A percentile compares a stretch with the other conserved stretches of the same genome.
Evolutionary conservation across 345 rosid species (phyloP).

Genomic region (Rhodomyrtus tomentosa): DNA sequence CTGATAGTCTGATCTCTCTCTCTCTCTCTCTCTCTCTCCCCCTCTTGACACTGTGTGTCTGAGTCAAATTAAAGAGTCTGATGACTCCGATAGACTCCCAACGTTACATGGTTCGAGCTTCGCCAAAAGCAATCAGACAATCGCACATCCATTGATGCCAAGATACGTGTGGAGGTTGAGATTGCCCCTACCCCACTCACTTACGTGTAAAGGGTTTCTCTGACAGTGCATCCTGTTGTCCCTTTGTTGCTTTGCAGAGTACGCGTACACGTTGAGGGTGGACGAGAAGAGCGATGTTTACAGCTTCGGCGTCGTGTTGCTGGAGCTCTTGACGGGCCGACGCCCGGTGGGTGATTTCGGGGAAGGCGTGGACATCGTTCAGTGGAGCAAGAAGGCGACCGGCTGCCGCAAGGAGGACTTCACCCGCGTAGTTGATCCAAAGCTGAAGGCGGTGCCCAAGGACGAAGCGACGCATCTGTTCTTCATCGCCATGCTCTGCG

Average conservation of each 20-base stretch:
- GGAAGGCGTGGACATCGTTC: constrained; percentile 83
- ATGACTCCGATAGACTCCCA: not conserved
- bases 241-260: constrained; percentile 27
- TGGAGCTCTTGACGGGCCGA: constrained; percentile 69
- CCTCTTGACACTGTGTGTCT: not conserved
- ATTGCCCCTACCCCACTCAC: not conserved
- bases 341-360: constrained; percentile 80
- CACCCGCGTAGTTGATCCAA: constrained; percentile 42
- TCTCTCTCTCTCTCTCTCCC: not conserved
- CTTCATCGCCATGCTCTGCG: constrained; percentile 79
- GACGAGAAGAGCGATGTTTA: constrained; percentile 94
- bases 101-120: not conserved
- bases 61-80: not conserved
- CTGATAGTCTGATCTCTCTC: not conserved
- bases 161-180: not conserved
- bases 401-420: constrained; percentile 53
- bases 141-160: not conserved
- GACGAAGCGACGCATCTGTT: constrained; percentile 71
- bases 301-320: constrained; percentile 77
- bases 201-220: constrained; percentile 7
- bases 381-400: constrained; percentile 60
- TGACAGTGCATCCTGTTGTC: not conserved
- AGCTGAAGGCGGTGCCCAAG: constrained; percentile 38
- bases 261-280: constrained; percentile 73
- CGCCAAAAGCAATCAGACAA: not conserved